Evolutionary conservation across 345 rosid species (phyloP), one percentile per base, ranked within the genome.

Genomic region (Bruguiera parviflora): DNA sequence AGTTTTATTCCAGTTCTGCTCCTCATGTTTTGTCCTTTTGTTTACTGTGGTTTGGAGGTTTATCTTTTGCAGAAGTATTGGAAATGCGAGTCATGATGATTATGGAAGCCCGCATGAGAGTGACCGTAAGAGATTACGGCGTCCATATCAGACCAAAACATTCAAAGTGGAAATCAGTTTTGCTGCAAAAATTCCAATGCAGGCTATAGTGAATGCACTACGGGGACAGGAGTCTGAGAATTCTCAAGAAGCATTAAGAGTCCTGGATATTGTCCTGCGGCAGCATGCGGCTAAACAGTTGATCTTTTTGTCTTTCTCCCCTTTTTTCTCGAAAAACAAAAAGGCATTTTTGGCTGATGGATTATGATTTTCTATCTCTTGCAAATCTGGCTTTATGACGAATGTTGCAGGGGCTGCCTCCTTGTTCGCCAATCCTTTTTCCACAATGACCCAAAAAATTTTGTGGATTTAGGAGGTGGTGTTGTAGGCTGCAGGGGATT

Each of bases 391-490:
- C 49, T 43, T 13, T 43, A 43, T 43, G 49, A 43, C 13, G 49
- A 56, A 56, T 56, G 8, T 21, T 24, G 25, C 18, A 79, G 79
- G 76, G 82, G 76, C 8, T 79, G 82, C 53, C 82, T 79, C 27
- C 51, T 79, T 7, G 79, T 79, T 15, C 62, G 76, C 13, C 82
- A 74, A 55, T 67, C 79, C 0, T 74, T 79, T 51, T 79, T 79
- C 58, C 76, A 79, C 29, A 64, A 79, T 3, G 49, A 74, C 64
- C 63, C 64, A 15, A 71, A 63, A n/a, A 74, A 67, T 47, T 75
- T 66, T 52, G 8, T 28, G n/a, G 61, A 32, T 1, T 15, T 79
- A 27, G 79, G 76, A 29, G 70, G 73, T 52, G 76, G 79, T 25
- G 76, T 79, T 15, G 2, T 56, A 22, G 75, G 76, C 29, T 64